These are phyloP conservation scores for Candida mesenterica DNA, from an alignment of 1,139 yeast genomes.

Conservation along the genomic window DNA sequence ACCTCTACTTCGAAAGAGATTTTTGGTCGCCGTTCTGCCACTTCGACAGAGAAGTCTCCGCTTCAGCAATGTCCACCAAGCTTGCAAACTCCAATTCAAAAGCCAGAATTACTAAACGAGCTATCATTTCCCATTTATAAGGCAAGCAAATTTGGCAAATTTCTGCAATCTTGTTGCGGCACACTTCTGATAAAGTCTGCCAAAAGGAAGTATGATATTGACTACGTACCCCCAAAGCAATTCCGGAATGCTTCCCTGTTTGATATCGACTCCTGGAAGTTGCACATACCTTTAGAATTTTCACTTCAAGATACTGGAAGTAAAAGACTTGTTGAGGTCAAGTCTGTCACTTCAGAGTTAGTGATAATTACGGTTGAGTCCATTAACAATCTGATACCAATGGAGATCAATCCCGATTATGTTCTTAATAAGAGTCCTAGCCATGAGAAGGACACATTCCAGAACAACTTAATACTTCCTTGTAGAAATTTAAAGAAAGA, in stretches of 20 bases:
- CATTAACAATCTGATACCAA: slow-evolving; percentile 18
- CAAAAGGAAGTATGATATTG: slow-evolving; percentile 11
- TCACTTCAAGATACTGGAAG: neutral
- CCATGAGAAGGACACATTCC: slow-evolving; percentile 27
- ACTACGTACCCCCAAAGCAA: slow-evolving; percentile 33
- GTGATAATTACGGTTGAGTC: slow-evolving; percentile 20
- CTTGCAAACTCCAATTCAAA: too few species aligned
- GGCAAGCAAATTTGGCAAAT: neutral
- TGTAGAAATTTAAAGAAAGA: slow-evolving; percentile 14
- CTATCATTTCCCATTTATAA: neutral
- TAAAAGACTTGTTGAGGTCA: slow-evolving; percentile 19
- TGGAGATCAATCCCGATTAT: slow-evolving; percentile 23
- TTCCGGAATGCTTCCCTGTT: slow-evolving; percentile 17
- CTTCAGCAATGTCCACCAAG: too few species aligned
- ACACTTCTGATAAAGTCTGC: neutral
- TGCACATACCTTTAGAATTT: slow-evolving; percentile 27
- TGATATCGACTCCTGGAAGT: slow-evolving; percentile 21
- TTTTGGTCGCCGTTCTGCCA: too few species aligned
- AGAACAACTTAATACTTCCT: slow-evolving; percentile 22
- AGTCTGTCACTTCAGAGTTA: slow-evolving; percentile 17
- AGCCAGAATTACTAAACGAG: too few species aligned
- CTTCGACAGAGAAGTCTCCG: too few species aligned
- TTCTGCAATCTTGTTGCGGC: neutral
- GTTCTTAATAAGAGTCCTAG: slow-evolving; percentile 15
- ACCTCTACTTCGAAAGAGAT: too few species aligned